phyloP scores from a whole-genome alignment of 805 yeast genomes.

The Wickerhamomyces tratensis region DNA sequence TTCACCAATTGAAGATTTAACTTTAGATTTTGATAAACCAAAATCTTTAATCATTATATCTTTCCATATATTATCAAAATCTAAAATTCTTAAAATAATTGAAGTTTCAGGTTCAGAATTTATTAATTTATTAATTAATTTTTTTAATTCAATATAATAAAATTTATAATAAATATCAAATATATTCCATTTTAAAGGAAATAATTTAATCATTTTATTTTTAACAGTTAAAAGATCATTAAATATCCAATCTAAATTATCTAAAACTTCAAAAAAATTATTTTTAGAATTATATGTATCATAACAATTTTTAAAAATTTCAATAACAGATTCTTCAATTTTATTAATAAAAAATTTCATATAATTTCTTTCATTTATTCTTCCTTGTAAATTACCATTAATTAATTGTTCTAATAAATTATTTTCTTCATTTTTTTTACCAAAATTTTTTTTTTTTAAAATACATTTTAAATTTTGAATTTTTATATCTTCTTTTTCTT shows the following conservation, averaged over 20 bases:
- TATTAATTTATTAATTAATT: slow-evolving; percentile 53
- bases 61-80: slow-evolving; percentile 65
- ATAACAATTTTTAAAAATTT: slow-evolving; percentile 59
- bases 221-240: slow-evolving; percentile 65
- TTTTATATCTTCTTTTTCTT: slow-evolving; percentile 69
- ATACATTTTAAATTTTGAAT: slow-evolving; percentile 25
- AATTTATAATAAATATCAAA: slow-evolving; percentile 49
- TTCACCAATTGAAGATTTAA: slow-evolving; percentile 55
- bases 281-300: slow-evolving; percentile 40
- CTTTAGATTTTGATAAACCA: slow-evolving; percentile 33
- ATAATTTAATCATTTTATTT: slow-evolving; percentile 43
- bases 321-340: slow-evolving; percentile 49
- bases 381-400: slow-evolving; percentile 31
- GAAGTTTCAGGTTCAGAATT: slow-evolving; percentile 73
- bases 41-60: slow-evolving; percentile 40
- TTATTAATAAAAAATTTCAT: slow-evolving; percentile 48
- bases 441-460: slow-evolving; percentile 20
- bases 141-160: slow-evolving; percentile 60
- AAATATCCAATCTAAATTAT: slow-evolving; percentile 74
- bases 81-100: slow-evolving; percentile 60
- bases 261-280: slow-evolving; percentile 46
- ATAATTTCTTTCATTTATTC: slow-evolving; percentile 47
- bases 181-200: slow-evolving; percentile 72
- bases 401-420: slow-evolving; percentile 27
- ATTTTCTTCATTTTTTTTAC: slow-evolving; percentile 17